phyloP scores from a whole-genome alignment of 139 green algal species.

The Chlamydomonas sp. region DNA sequence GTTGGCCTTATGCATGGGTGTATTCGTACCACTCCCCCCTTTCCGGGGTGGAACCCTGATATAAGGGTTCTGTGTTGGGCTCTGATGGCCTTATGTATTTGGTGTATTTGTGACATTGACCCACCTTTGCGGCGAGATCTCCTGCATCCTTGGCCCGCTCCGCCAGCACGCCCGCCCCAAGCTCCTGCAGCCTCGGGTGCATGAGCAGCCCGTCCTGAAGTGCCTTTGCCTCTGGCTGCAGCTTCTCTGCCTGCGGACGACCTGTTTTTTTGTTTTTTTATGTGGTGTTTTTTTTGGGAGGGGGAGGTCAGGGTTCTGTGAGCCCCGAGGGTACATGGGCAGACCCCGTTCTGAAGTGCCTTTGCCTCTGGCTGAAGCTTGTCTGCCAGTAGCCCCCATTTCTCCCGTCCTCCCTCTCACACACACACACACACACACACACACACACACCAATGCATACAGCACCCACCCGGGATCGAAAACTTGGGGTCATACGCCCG shows the following conservation, averaged over 20 bases:
- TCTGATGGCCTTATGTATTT: no score
- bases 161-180: conserved; percentile 5
- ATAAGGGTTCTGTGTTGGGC: no score
- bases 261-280: no score
- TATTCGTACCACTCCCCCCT: no score
- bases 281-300: no score
- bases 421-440: conserved; percentile 6
- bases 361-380: conserved; percentile 18
- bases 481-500: conserved; percentile 33
- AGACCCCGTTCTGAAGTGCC: conserved; percentile 25
- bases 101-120: no score
- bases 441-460: neutral
- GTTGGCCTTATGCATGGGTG: no score
- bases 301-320: no score
- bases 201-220: conserved; percentile 31
- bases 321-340: conserved; percentile 19
- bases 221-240: conserved; percentile 19
- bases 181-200: conserved; percentile 16
- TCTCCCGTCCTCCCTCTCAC: neutral
- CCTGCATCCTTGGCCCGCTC: neutral
- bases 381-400: neutral
- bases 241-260: neutral
- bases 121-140: conserved; percentile 6
- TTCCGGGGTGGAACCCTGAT: no score
- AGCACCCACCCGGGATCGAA: neutral